Conservation (phyloP, 202 grass and related monocot species). For the Carex arenaria region DNA sequence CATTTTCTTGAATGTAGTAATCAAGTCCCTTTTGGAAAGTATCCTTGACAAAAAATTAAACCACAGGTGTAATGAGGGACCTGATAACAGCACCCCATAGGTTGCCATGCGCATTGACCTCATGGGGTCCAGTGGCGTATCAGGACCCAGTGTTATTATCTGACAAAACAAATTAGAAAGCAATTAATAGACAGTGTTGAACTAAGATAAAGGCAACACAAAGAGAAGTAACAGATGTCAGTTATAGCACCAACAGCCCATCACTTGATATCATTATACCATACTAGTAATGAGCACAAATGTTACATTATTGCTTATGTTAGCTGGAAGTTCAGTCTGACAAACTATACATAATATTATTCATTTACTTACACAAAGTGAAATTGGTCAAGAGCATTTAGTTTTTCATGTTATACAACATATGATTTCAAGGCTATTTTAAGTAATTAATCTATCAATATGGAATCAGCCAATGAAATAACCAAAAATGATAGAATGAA, state of each 20-base stretch:
- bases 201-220: background rate
- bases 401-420: background rate
- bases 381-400: background rate
- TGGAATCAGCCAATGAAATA: background rate
- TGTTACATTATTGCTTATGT: background rate
- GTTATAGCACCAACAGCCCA: background rate
- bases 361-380: background rate
- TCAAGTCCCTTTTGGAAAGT: constrained; percentile 70
- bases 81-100: constrained; percentile 80
- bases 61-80: constrained; percentile 84
- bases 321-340: background rate
- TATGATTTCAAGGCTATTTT: background rate
- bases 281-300: background rate
- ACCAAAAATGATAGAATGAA: background rate
- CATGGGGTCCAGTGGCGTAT: constrained; percentile 48
- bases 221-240: background rate
- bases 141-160: constrained; percentile 58
- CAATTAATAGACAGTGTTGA: background rate
- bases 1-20: constrained; percentile 94
- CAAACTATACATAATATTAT: background rate
- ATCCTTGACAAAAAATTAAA: constrained; percentile 95
- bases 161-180: constrained; percentile 42
- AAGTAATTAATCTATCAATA: background rate
- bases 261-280: background rate
- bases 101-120: constrained; percentile 86